Evolutionary conservation across 768 basidiomycete genomes (phyloP), one percentile per base, ranked within the genome.

Genomic region (Leccinum fibrillosum): DNA sequence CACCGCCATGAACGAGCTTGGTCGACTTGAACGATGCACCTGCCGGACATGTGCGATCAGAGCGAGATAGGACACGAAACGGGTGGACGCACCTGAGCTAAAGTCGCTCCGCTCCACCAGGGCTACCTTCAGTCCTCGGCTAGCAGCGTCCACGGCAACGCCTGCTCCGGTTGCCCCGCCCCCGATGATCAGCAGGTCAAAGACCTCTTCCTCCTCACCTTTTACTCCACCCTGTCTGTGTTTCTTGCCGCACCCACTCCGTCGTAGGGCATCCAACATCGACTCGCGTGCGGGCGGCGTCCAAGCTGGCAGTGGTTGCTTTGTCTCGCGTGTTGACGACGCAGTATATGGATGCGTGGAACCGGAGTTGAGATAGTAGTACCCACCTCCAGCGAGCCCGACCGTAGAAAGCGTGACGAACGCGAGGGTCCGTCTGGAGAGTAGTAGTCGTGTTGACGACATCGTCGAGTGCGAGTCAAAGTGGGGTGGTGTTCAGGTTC

Each of bases 21-120:
- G 97, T 98, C 8, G 93, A 94, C 70, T 98, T 98, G 6, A 93
- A 96, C 0, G 93, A 95, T 0, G 96, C 97, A 17, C 95, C 93
- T 92, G 50, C 23, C 15, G n/a, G 12, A 25, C 13, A n/a, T 35
- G 26, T 6, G 32, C 9, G 32, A 51, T 51, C 32, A 51, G 19
- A 6, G 3, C 30, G n/a, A 45, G 19, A 19, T 19, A 19, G 19
- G 19, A 19, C 50, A 7, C 39, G n/a, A 42, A 10, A 42, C 8
- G n/a, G 39, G 5, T 42, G 25, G 5, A 72, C 81, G 60, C 59
- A 92, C 93, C 95, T 23, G 91, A 83, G 65, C 86, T 84, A 62
- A 96, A 99, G 70, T 99, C 96, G 62, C 92, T 90, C 49, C 93
- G 77, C 67, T 99, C 96, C 0, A 98, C 94, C 19, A 98, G 77